These are phyloP conservation scores for Fusarium verticillioides DNA, from an alignment of 2,329 filamentous ascomycete species.

Conservation along the genomic window DNA sequence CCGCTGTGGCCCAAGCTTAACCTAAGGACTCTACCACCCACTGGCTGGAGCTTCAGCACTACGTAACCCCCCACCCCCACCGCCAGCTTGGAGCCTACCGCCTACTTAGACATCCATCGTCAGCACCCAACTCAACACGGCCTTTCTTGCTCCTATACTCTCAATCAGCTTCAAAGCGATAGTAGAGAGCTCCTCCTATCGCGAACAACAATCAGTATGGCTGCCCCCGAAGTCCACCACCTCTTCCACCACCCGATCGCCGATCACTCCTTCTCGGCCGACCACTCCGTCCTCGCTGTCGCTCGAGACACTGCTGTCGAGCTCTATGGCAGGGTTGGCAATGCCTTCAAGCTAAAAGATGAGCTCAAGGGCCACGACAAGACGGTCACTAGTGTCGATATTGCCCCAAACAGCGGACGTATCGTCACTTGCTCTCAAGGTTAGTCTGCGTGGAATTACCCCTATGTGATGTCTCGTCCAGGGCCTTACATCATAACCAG, in stretches of 20 bases:
- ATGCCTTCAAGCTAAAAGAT: constrained; percentile 84
- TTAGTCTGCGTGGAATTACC: constrained; percentile 51
- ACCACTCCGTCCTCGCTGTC: constrained; percentile 88
- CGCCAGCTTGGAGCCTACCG: constrained; percentile 17
- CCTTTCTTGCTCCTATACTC: constrained; percentile 26
- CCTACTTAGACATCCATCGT: constrained; percentile 20
- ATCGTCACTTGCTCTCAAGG: constrained; percentile 99
- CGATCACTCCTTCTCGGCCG: constrained; percentile 97
- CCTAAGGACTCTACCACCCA: background rate
- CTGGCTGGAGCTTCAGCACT: constrained; percentile 37
- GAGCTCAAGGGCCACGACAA: constrained; percentile 98
- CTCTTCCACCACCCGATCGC: constrained; percentile 96
- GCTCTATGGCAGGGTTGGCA: constrained; percentile 81
- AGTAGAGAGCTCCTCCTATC: constrained; percentile 89
- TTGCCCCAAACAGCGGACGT: constrained; percentile 87
- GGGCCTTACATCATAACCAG: constrained; percentile 56
- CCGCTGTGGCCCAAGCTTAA: constrained; percentile 43
- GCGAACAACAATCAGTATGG: constrained; percentile 69
- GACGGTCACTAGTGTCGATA: constrained; percentile 94
- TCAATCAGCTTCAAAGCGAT: constrained; percentile 61
- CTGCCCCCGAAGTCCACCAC: constrained; percentile 90
- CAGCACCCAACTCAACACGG: constrained; percentile 18
- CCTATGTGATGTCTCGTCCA: background rate
- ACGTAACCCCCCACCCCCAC: constrained; percentile 46
- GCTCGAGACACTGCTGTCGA: constrained; percentile 91